A percentile compares a stretch with the other conserved stretches of the same genome.
These are phyloP conservation scores for Jackrogersella multiformis DNA, from an alignment of 495 filamentous ascomycete genomes.

Conservation along the genomic window DNA sequence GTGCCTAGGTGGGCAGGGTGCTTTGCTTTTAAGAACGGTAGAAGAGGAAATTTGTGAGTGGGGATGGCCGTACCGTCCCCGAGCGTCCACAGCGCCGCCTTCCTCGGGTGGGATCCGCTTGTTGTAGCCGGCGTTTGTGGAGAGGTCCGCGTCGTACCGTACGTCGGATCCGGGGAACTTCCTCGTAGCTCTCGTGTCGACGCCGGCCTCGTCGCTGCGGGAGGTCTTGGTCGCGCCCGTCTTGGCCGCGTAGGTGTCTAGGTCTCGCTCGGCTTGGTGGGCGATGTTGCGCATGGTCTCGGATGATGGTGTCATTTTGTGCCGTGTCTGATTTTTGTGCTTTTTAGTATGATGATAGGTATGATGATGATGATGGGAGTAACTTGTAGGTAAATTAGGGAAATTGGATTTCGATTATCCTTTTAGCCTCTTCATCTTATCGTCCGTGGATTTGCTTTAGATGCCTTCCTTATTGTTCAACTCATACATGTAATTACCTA, in stretches of 20 bases:
- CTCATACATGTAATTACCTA: constrained; percentile 15
- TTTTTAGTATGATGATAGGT: too few species aligned
- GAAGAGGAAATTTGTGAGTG: too few species aligned
- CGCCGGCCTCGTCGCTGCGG: constrained; percentile 44
- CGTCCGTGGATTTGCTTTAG: too few species aligned
- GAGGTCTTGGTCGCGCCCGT: constrained; percentile 45
- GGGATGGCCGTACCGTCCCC: constrained; percentile 46
- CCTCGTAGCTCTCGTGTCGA: constrained; percentile 43
- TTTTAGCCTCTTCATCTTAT: too few species aligned
- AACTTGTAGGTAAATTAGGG: too few species aligned
- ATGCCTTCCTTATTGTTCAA: constrained; percentile 28
- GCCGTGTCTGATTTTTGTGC: neutral
- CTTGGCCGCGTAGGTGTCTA: constrained; percentile 57
- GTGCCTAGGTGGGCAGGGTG: too few species aligned
- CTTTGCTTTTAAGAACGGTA: too few species aligned
- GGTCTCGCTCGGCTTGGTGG: constrained; percentile 57
- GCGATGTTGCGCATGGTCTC: constrained; percentile 48
- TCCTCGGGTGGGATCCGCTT: constrained; percentile 51
- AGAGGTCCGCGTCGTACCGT: constrained; percentile 45
- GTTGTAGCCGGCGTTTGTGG: constrained; percentile 49
- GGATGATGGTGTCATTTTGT: constrained; percentile 37
- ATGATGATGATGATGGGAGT: too few species aligned
- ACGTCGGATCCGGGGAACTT: constrained; percentile 50
- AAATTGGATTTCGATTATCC: too few species aligned
- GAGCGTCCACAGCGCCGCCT: constrained; percentile 51